Conservation (phyloP, 2,329 filamentous ascomycete species). For the Esteya vermicola region DNA sequence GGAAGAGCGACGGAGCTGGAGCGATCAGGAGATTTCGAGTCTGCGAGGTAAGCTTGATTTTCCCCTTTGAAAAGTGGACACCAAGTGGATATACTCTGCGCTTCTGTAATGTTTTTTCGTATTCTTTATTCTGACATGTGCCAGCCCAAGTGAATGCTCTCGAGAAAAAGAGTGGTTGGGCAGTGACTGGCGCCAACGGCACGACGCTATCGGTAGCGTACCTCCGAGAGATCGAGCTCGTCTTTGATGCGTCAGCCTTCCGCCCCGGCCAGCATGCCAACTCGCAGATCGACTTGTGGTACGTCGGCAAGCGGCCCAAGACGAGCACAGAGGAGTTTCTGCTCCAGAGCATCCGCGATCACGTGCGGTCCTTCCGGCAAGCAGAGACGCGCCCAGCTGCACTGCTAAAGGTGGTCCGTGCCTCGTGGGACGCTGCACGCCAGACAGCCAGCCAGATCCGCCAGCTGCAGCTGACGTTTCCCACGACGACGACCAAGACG, state of each 20-base stretch:
- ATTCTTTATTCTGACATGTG: neutral
- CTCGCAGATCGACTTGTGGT: conserved; percentile 52
- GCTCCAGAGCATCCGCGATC: conserved; percentile 55
- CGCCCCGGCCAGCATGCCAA: conserved; percentile 26
- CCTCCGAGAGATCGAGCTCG: conserved; percentile 55
- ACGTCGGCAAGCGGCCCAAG: conserved; percentile 43
- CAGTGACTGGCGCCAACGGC: conserved; percentile 48
- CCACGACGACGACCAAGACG: conserved; percentile 47
- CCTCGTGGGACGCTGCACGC: conserved; percentile 51
- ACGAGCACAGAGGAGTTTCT: conserved; percentile 60
- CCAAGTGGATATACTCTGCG: too few relatives aligned
- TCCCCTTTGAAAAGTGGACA: too few relatives aligned
- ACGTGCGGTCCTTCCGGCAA: conserved; percentile 48
- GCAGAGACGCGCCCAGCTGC: conserved; percentile 38
- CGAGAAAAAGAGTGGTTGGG: conserved; percentile 57
- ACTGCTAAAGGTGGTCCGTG: conserved; percentile 44
- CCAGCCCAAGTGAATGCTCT: conserved; percentile 50
- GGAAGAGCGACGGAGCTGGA: conserved; percentile 85
- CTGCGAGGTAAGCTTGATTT: conserved; percentile 50
- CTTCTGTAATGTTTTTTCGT: conserved; percentile 1
- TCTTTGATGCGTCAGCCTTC: conserved; percentile 55
- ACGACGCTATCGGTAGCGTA: conserved; percentile 61
- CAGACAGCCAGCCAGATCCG: conserved; percentile 45
- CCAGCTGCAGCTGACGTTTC: conserved; percentile 47
- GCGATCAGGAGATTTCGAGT: conserved; percentile 60